Base-by-base conservation (phyloP, 257 asterid species). In the Eustoma russellianum region DNA sequence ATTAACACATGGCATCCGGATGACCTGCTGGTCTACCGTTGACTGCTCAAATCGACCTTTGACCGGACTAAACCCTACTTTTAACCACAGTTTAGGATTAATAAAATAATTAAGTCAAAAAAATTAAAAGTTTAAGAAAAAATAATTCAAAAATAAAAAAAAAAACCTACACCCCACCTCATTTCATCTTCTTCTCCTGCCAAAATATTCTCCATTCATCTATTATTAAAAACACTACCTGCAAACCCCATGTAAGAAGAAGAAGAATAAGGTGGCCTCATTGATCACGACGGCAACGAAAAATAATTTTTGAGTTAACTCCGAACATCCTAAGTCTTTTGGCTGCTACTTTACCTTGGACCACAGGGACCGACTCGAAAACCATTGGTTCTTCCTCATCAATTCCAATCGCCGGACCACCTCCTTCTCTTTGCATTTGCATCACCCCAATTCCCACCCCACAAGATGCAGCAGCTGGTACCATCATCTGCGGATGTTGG, bases 321-420 rank as follows among this genome's bases (percentile, higher is more conserved):
- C 97, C 98, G 53, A 91, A 91, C 58, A 91, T 76, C 86, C 98
- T 84, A 13, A 91, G 74, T 53, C 96, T 57, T 82, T 91, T 91
- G 45, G 93, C 86, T 19, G 93, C 86, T 7, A 90, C 97, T 48
- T 84, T 84, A 1, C 95, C 93, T 69, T 91, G 98, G 72, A 91
- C 98, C 78, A 91, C 91, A 11, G 97, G 98, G 53, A 91, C 93
- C 61, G 95, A 87, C 24, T 91, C 93, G 57, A 68, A 80, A 48
- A 85, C 97, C 86, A 75, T 60, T 40, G 67, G 71, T 56, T 46
- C 60, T 2, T 33, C 50, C 28, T 50, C 60, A 18, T 46, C 59
- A 7, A 41, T 38, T 15, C 63, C 74, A 2, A 49, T 56, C 10
- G 59, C 59, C 3, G 56, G 71, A 18, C 62, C 49, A 5, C 33